These are phyloP conservation scores for Aspergillus hortae DNA, from an alignment of 2,329 filamentous ascomycete species.

Conservation along the genomic window DNA sequence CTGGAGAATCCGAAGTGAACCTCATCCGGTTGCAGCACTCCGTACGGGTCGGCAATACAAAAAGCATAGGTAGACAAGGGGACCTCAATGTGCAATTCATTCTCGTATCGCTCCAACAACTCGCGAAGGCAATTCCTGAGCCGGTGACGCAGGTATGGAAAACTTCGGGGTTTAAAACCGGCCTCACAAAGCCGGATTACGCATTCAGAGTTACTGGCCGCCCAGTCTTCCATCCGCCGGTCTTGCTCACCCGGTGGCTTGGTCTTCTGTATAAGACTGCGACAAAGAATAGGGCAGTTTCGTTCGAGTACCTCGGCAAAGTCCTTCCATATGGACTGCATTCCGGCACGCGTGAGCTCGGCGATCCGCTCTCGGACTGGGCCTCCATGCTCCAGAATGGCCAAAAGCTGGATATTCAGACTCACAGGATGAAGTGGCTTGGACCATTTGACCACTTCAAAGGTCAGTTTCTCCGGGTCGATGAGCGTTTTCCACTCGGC, in stretches of 20 bases:
- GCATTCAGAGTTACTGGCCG: conserved; percentile 30
- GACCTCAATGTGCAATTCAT: conserved; percentile 48
- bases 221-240: conserved; percentile 35
- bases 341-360: conserved; percentile 37
- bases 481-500: conserved; percentile 28
- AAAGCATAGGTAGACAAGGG: conserved; percentile 52
- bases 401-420: conserved; percentile 54
- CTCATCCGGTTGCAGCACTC: conserved; percentile 51
- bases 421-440: conserved; percentile 41
- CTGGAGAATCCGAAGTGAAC: conserved; percentile 55
- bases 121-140: conserved; percentile 37
- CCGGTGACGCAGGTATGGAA: conserved; percentile 39
- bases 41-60: conserved; percentile 56
- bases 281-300: conserved; percentile 32
- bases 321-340: conserved; percentile 32
- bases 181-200: conserved; percentile 38
- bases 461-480: conserved; percentile 48
- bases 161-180: conserved; percentile 46
- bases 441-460: conserved; percentile 53
- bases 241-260: conserved; percentile 21
- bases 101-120: conserved; percentile 41
- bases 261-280: conserved; percentile 34
- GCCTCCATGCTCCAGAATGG: conserved; percentile 53
- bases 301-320: conserved; percentile 35
- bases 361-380: conserved; percentile 42